phyloP scores from a whole-genome alignment of 164 flowering plant genomes.

The Hamamelis virginiana region DNA sequence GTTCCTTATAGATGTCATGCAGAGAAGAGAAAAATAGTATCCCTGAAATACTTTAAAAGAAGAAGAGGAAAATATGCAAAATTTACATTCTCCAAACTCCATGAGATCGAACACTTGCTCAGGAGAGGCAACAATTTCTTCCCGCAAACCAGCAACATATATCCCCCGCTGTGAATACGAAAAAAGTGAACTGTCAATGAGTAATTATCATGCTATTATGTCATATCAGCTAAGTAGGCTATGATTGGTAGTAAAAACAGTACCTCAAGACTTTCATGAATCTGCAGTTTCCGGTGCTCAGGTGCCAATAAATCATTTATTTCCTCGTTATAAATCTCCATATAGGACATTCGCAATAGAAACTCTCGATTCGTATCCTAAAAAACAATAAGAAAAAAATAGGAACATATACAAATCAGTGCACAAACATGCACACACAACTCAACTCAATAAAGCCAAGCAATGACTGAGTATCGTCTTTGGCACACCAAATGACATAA shows the following conservation, averaged over 20 bases:
- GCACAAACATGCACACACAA: neutral
- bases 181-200: neutral
- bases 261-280: conserved; percentile 94
- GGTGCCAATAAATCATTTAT: conserved; percentile 92
- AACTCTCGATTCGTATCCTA: conserved; percentile 85
- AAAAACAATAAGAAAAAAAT: neutral
- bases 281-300: conserved; percentile 86
- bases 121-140: conserved; percentile 90
- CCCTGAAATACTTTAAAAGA: neutral
- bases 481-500: too few species aligned
- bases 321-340: conserved; percentile 98
- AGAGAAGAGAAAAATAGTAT: neutral
- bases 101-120: conserved; percentile 89
- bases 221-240: neutral
- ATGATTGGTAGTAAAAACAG: neutral
- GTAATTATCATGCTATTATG: neutral
- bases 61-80: neutral
- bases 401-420: neutral
- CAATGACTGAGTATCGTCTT: too few species aligned
- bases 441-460: too few species aligned
- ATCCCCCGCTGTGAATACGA: conserved; percentile 67
- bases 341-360: conserved; percentile 89
- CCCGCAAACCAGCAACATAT: conserved; percentile 93
- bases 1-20: neutral
- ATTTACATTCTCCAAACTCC: conserved; percentile 89